Conservation (phyloP, 2,329 filamentous ascomycete genomes). For the Leptographium flavum region DNA sequence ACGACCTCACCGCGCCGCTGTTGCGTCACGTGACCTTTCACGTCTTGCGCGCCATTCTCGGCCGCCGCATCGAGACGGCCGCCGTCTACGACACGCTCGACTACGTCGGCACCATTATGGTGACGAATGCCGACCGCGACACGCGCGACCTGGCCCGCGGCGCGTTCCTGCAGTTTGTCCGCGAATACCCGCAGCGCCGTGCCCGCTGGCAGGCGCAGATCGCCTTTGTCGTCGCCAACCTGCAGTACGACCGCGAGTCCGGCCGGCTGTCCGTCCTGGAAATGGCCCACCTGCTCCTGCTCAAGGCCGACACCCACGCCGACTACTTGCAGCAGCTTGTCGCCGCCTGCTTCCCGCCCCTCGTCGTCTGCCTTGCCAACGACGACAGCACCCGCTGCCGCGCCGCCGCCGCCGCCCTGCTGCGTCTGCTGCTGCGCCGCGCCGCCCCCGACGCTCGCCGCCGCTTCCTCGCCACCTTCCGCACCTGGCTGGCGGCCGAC, state of each 20-base stretch:
- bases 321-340: constrained; percentile 65
- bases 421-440: constrained; percentile 68
- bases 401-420: constrained; percentile 62
- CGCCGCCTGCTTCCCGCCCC: constrained; percentile 67
- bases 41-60: constrained; percentile 77
- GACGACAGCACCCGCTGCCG: constrained; percentile 80
- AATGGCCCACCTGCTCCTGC: constrained; percentile 70
- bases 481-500: constrained; percentile 61
- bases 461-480: constrained; percentile 56
- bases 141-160: constrained; percentile 79
- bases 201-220: constrained; percentile 81
- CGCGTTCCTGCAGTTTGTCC: constrained; percentile 84
- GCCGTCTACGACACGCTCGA: constrained; percentile 86
- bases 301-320: constrained; percentile 32
- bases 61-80: constrained; percentile 71
- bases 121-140: constrained; percentile 82
- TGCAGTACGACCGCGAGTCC: constrained; percentile 79
- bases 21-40: constrained; percentile 89
- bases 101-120: constrained; percentile 80
- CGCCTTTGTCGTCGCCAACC: constrained; percentile 74
- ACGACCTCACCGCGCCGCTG: constrained; percentile 84
- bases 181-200: constrained; percentile 88
- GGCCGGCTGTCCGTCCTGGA: constrained; percentile 90
- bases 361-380: constrained; percentile 76
- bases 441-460: constrained; percentile 59